Evolutionary conservation across 257 asterid species (phyloP).

Genomic region (Solanum virginianum): DNA sequence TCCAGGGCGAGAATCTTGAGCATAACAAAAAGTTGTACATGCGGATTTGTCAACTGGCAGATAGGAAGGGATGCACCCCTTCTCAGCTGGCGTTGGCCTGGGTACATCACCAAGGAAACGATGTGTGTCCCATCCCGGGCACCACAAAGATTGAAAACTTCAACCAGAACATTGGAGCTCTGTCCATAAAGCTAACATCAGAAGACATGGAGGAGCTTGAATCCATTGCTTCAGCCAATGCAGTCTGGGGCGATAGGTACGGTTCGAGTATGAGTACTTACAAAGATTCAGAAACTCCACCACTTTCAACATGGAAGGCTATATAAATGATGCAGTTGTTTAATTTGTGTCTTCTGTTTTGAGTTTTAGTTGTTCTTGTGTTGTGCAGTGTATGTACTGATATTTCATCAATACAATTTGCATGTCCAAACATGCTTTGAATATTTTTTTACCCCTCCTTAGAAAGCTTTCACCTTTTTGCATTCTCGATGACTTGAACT

Average conservation of each 20-base stretch:
- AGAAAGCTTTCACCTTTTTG: too few species aligned
- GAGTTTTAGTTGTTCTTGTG: not conserved
- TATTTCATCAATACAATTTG: too few species aligned
- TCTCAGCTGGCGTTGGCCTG: constrained; percentile 49
- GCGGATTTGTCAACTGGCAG: constrained; percentile 17
- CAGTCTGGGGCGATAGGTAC: constrained; percentile 33
- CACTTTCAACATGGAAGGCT: constrained; percentile 16
- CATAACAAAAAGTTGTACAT: constrained; percentile 20
- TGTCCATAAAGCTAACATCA: constrained; percentile 13
- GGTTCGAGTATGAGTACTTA: not conserved
- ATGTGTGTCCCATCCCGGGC: constrained; percentile 40
- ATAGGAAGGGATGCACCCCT: constrained; percentile 31
- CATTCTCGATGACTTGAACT: too few species aligned
- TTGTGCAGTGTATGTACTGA: not conserved
- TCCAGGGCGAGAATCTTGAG: constrained; percentile 28
- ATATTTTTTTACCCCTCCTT: too few species aligned
- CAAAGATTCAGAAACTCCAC: constrained; percentile 19
- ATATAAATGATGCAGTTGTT: not conserved
- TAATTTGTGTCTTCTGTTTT: not conserved
- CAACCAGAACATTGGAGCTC: constrained; percentile 22
- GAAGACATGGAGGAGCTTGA: constrained; percentile 28
- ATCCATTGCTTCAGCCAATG: constrained; percentile 18
- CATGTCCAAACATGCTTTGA: too few species aligned
- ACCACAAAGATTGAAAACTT: constrained; percentile 31
- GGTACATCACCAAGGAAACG: constrained; percentile 50